Conservation (phyloP, 1,139 yeast genomes). For the Debaryomyces psychrophilus region DNA sequence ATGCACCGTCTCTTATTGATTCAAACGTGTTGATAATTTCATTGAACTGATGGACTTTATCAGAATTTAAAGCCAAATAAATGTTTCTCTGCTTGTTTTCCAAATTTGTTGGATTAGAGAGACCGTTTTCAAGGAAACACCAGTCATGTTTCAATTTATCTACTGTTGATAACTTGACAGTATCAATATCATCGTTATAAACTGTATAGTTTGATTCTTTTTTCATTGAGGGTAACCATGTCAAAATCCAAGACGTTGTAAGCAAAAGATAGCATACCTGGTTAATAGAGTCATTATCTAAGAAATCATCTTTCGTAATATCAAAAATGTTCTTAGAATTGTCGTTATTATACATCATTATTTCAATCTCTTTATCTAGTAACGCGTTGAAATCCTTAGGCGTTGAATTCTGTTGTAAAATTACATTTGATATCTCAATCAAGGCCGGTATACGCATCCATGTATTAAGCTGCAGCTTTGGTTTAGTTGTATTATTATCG, state of each 20-base stretch:
- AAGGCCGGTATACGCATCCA: constrained; percentile 50
- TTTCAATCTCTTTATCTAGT: constrained; percentile 38
- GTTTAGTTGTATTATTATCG: constrained; percentile 17
- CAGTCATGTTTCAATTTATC: constrained; percentile 57
- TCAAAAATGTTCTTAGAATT: constrained; percentile 24
- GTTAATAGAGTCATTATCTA: constrained; percentile 50
- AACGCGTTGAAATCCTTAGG: constrained; percentile 18
- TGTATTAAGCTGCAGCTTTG: constrained; percentile 36
- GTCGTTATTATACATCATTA: constrained; percentile 33
- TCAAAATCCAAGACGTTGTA: constrained; percentile 51
- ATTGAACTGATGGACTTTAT: constrained; percentile 51
- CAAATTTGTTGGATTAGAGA: constrained; percentile 26
- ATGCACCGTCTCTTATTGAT: constrained; percentile 48
- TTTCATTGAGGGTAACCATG: constrained; percentile 59
- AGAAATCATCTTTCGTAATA: constrained; percentile 44
- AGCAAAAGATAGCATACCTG: constrained; percentile 52
- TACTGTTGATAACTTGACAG: constrained; percentile 31
- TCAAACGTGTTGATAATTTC: constrained; percentile 48
- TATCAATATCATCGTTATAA: constrained; percentile 29
- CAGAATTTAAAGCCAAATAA: constrained; percentile 40
- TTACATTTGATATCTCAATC: constrained; percentile 34
- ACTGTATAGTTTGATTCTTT: constrained; percentile 42
- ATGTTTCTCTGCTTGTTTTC: constrained; percentile 29
- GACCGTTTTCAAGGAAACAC: constrained; percentile 57
- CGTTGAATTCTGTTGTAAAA: constrained; percentile 22